Percentiles rank a stretch among this genome's conserved stretches.
These are phyloP conservation scores for Sporisorium exsertum DNA, from an alignment of 1,284 basidiomycete species.

Conservation along the genomic window DNA sequence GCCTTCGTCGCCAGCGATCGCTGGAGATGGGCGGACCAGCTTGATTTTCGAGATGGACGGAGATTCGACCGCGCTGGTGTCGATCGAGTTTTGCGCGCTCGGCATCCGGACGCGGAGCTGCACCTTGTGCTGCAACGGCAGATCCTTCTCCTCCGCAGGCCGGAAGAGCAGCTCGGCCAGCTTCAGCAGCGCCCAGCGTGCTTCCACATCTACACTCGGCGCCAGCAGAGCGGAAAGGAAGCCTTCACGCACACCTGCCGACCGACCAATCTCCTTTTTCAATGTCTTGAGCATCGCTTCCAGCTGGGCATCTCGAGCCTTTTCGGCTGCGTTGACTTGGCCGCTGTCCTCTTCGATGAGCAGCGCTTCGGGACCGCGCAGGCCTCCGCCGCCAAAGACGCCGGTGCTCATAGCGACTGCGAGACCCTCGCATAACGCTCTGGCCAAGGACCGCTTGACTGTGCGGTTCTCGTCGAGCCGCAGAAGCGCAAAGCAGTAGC, in stretches of 20 bases:
- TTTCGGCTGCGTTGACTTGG: constrained; percentile 51
- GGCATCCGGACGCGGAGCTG: constrained; percentile 75
- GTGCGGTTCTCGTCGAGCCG: constrained; percentile 84
- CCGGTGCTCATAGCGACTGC: constrained; percentile 88
- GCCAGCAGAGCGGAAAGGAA: constrained; percentile 62
- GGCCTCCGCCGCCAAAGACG: constrained; percentile 75
- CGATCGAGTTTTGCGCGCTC: constrained; percentile 27
- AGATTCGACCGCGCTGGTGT: constrained; percentile 25
- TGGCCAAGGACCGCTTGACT: constrained; percentile 86
- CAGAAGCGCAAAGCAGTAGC: constrained; percentile 90
- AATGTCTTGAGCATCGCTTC: constrained; percentile 62
- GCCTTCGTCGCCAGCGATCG: constrained; percentile 20
- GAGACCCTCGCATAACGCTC: constrained; percentile 86
- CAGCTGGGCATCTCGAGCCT: constrained; percentile 74
- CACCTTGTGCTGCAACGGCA: constrained; percentile 60
- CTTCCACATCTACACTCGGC: constrained; percentile 80
- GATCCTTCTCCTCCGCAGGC: constrained; percentile 71
- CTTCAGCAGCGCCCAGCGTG: constrained; percentile 90
- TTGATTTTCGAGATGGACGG: constrained; percentile 53
- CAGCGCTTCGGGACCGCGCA: constrained; percentile 49
- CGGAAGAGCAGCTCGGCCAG: constrained; percentile 89
- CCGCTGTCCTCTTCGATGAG: constrained; percentile 55
- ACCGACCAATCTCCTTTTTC: constrained; percentile 66
- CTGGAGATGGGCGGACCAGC: constrained; percentile 32
- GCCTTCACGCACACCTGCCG: constrained; percentile 66